These are phyloP conservation scores for Strobilomyces echinocephalus DNA, from an alignment of 768 basidiomycete genomes.

Conservation along the genomic window DNA sequence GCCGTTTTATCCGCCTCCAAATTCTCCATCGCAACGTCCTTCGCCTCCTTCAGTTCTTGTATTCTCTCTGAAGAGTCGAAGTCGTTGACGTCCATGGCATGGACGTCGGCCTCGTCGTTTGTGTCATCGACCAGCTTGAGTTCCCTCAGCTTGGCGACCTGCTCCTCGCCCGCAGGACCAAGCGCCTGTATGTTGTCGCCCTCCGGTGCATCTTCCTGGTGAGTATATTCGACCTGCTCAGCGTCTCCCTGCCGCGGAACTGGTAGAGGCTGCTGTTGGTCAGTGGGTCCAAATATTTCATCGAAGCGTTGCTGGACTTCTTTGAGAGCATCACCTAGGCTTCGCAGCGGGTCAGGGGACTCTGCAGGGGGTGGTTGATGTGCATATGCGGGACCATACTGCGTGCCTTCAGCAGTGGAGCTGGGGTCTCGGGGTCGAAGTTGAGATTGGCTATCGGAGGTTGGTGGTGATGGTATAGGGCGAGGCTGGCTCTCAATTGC, in stretches of 20 bases:
- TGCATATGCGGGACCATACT: conserved; percentile 41
- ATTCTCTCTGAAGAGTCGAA: conserved; percentile 1
- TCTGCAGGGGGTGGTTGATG: conserved; percentile 35
- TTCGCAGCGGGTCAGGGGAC: conserved; percentile 58
- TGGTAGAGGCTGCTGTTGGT: conserved; percentile 30
- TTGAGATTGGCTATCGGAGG: conserved; percentile 2
- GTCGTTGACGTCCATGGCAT: conserved; percentile 50
- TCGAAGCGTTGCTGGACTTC: conserved; percentile 82
- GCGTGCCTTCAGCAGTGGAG: conserved; percentile 38
- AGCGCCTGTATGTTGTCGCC: conserved; percentile 83
- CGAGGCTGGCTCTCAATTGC: conserved; percentile 7
- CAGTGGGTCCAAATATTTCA: conserved; percentile 58
- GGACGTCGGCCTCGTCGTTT: conserved; percentile 33
- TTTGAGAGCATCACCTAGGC: conserved; percentile 76
- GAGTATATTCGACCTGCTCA: conserved; percentile 64
- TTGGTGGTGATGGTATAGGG: not conserved
- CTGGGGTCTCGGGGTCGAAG: conserved; percentile 24
- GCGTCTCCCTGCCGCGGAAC: conserved; percentile 35
- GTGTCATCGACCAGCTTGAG: conserved; percentile 70
- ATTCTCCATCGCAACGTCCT: conserved; percentile 22
- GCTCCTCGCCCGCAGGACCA: conserved; percentile 80
- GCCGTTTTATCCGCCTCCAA: conserved; percentile 28
- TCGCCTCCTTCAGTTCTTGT: conserved; percentile 25
- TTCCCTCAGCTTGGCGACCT: conserved; percentile 75
- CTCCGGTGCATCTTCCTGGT: conserved; percentile 57